phyloP scores from a whole-genome alignment of 1,284 basidiomycete genomes.

The Neolentinus lepideus region DNA sequence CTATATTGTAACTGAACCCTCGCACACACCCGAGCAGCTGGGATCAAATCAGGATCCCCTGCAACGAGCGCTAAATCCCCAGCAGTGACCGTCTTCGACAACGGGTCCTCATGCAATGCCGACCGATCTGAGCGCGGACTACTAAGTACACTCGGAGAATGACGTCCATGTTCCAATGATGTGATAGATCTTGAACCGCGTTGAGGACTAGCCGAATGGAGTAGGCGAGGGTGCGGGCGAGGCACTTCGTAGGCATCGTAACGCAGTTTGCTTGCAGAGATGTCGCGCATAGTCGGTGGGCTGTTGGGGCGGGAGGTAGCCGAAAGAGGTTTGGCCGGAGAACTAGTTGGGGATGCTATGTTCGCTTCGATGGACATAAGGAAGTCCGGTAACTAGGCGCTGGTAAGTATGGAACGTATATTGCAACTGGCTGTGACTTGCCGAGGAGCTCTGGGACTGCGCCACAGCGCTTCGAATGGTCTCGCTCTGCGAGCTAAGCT shows the following conservation, averaged over 20 bases:
- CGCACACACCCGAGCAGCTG: constrained; percentile 23
- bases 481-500: constrained; percentile 34
- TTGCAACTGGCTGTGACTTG: constrained; percentile 20
- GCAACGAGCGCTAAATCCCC: constrained; percentile 51
- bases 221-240: constrained; percentile 36
- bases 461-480: constrained; percentile 38
- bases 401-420: background rate
- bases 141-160: constrained; percentile 9
- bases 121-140: constrained; percentile 1
- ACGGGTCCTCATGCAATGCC: constrained; percentile 18
- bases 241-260: constrained; percentile 68
- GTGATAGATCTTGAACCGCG: constrained; percentile 21
- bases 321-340: constrained; percentile 9
- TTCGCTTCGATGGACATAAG: constrained; percentile 39
- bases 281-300: constrained; percentile 21
- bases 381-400: constrained; percentile 61
- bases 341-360: constrained; percentile 4
- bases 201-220: constrained; percentile 20
- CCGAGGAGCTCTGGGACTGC: constrained; percentile 41
- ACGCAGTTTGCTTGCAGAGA: constrained; percentile 42
- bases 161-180: constrained; percentile 18
- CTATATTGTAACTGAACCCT: too few relatives aligned
- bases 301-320: constrained; percentile 10
- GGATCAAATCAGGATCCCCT: constrained; percentile 30
- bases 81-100: constrained; percentile 39